phyloP scores from a whole-genome alignment of 768 basidiomycete species.

The Gymnopilus junonius region DNA sequence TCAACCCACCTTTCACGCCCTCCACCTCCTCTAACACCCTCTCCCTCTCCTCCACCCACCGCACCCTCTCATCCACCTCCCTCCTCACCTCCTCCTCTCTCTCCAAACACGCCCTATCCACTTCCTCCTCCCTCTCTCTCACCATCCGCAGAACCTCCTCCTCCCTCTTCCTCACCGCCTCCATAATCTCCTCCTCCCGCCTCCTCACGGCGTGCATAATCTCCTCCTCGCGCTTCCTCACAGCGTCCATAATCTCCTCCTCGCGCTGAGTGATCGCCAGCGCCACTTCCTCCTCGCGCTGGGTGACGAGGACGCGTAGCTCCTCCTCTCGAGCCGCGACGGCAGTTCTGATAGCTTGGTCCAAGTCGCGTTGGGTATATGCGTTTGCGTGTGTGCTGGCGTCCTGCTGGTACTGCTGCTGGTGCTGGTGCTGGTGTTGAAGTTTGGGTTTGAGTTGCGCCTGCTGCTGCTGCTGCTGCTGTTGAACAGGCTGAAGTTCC shows the following conservation, averaged over 20 bases:
- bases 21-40: constrained; percentile 58
- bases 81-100: constrained; percentile 48
- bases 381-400: constrained; percentile 4
- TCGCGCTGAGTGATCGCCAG: constrained; percentile 67
- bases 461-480: too few species aligned
- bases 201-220: constrained; percentile 68
- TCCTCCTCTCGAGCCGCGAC: constrained; percentile 70
- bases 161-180: constrained; percentile 61
- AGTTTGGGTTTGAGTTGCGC: too few species aligned
- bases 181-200: too few species aligned
- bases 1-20: constrained; percentile 48
- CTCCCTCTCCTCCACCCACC: constrained; percentile 58
- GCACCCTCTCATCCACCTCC: constrained; percentile 59
- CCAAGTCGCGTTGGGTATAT: constrained; percentile 32
- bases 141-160: constrained; percentile 55
- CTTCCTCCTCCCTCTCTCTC: constrained; percentile 56
- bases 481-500: too few species aligned
- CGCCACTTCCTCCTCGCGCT: constrained; percentile 74
- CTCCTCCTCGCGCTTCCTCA: constrained; percentile 66
- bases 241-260: constrained; percentile 72
- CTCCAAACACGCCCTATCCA: constrained; percentile 54
- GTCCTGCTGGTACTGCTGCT: not conserved
- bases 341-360: constrained; percentile 57
- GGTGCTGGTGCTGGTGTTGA: not conserved
- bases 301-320: constrained; percentile 62